phyloP scores from a whole-genome alignment of 331 rosid species.

The Malus hybrid region DNA sequence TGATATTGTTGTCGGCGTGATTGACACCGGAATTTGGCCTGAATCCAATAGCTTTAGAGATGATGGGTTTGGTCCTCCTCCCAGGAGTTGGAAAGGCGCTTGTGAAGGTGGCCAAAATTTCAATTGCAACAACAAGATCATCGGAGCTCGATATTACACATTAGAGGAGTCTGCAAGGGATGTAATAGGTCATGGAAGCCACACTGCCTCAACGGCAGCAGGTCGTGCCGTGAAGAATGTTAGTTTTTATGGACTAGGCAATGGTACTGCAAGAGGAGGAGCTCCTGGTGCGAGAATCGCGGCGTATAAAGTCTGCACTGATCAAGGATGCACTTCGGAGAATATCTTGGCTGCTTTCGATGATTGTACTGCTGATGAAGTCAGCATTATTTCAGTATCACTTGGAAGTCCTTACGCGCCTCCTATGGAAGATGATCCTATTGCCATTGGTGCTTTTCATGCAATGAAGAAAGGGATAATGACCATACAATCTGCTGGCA shows the following conservation, averaged over 20 bases:
- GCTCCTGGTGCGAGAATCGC: neutral
- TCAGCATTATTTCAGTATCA: too few relatives aligned
- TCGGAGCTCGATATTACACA: slow-evolving; percentile 19
- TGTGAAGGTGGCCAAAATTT: slow-evolving; percentile 25
- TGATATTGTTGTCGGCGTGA: slow-evolving; percentile 9
- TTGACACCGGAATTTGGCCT: slow-evolving; percentile 38
- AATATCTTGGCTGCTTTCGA: neutral
- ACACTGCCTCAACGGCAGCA: slow-evolving; percentile 26
- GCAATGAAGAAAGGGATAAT: neutral
- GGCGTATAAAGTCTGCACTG: too few relatives aligned
- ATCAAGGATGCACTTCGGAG: too few relatives aligned
- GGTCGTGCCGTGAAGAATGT: slow-evolving; percentile 6
- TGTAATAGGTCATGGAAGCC: slow-evolving; percentile 3
- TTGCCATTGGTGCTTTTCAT: too few relatives aligned
- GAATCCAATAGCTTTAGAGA: slow-evolving; percentile 25
- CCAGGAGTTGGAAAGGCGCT: slow-evolving; percentile 27
- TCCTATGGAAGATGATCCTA: too few relatives aligned
- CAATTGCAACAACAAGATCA: slow-evolving; percentile 27
- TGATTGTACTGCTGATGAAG: neutral
- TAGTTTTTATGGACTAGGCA: slow-evolving; percentile 18
- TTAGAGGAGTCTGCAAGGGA: neutral
- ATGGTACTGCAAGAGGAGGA: neutral
- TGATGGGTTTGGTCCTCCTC: slow-evolving; percentile 18
- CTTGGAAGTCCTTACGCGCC: fast-evolving
- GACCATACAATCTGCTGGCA: neutral